phyloP scores from a whole-genome alignment of 2,329 filamentous ascomycete species.

The Botrytis fragariae region DNA sequence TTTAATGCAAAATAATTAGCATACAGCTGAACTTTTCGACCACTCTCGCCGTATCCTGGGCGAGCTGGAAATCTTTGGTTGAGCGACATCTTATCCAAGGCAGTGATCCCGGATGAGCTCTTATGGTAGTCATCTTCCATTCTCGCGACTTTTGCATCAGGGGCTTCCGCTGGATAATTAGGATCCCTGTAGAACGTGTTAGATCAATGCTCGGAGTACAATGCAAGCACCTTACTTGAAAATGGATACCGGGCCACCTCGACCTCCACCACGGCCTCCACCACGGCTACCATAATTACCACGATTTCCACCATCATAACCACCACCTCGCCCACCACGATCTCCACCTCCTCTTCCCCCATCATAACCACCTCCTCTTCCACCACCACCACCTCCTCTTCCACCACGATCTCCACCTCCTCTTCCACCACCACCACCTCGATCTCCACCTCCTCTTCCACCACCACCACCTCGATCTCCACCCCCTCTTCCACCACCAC shows the following conservation, averaged over 20 bases:
- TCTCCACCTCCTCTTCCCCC: constrained; percentile 18
- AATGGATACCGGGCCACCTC: constrained; percentile 27
- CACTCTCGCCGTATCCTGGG: constrained; percentile 36
- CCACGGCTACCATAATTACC: constrained; percentile 24
- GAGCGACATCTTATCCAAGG: constrained; percentile 26
- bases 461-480: constrained; percentile 5
- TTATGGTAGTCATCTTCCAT: constrained; percentile 38
- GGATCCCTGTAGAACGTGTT: constrained; percentile 27
- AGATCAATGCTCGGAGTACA: not conserved
- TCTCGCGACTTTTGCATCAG: constrained; percentile 32
- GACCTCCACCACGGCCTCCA: constrained; percentile 33
- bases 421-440: not conserved
- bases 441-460: not conserved
- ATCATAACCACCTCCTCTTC: constrained; percentile 36
- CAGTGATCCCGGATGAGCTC: constrained; percentile 26
- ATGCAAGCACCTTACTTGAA: constrained; percentile 30
- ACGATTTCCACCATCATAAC: constrained; percentile 29
- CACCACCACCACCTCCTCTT: constrained; percentile 20
- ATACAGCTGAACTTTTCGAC: constrained; percentile 33
- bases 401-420: constrained; percentile 2
- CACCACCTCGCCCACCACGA: not conserved
- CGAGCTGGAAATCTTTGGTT: constrained; percentile 29
- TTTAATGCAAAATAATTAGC: constrained; percentile 37
- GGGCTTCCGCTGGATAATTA: constrained; percentile 24
- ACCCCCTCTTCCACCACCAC: not conserved